Percentiles rank a stretch among this genome's conserved stretches.
phyloP scores from a whole-genome alignment of 2,329 filamentous ascomycete species.

The Cylindrodendrum hubeiense region DNA sequence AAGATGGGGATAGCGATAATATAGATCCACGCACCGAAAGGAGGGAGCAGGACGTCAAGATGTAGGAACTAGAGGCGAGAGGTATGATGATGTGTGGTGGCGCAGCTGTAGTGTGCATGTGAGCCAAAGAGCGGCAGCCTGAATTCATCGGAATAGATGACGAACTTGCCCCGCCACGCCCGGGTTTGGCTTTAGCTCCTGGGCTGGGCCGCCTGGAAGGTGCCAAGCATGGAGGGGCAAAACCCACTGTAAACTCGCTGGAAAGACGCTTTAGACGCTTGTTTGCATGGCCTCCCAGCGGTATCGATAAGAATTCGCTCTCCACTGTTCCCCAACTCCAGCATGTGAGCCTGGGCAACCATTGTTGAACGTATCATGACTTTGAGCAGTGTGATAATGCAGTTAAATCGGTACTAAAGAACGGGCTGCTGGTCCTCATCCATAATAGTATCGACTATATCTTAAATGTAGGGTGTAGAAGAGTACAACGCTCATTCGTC shows the following conservation, averaged over 20 bases:
- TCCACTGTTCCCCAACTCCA: neutral
- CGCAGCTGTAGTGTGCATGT: neutral
- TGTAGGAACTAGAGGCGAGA: neutral
- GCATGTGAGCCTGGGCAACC: neutral
- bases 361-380: neutral
- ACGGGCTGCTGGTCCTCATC: no score
- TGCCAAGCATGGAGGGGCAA: slow-evolving; percentile 16
- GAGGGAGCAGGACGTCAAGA: slow-evolving; percentile 27
- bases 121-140: slow-evolving; percentile 3
- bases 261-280: no score
- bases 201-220: slow-evolving; percentile 3
- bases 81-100: neutral
- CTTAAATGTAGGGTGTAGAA: no score
- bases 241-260: neutral
- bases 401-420: no score
- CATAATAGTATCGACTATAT: no score
- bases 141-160: slow-evolving; percentile 32
- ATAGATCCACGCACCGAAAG: slow-evolving; percentile 12
- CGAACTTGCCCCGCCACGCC: slow-evolving; percentile 42
- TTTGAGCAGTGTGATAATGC: no score
- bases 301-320: neutral
- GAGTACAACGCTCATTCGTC: no score
- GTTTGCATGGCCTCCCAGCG: no score
- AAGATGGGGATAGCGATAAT: neutral
- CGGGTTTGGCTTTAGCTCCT: neutral